Evolutionary conservation across 2,329 filamentous ascomycete species (phyloP).

Genomic region (Colletotrichum endophyticum): DNA sequence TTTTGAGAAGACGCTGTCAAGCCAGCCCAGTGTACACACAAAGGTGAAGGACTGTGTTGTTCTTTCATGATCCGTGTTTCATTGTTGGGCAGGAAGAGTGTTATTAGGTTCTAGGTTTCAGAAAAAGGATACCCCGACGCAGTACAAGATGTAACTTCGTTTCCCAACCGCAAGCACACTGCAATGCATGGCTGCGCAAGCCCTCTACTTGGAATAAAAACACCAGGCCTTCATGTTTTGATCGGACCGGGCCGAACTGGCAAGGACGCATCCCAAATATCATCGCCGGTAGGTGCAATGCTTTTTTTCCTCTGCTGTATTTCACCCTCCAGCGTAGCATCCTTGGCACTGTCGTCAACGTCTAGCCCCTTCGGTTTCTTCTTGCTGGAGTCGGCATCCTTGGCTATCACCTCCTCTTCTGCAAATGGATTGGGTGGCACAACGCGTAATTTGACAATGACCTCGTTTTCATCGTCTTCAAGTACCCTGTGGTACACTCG

Average conservation of each 20-base stretch:
- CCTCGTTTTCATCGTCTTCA: slow-evolving; percentile 32
- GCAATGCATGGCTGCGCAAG: not conserved
- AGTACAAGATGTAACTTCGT: not conserved
- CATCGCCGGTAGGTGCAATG: slow-evolving; percentile 26
- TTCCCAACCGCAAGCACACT: not conserved
- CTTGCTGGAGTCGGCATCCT: slow-evolving; percentile 21
- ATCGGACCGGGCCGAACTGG: not conserved
- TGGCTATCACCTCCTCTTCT: slow-evolving; percentile 11
- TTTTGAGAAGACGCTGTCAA: slow-evolving; percentile 26
- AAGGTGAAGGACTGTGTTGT: not conserved
- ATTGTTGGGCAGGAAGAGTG: not conserved
- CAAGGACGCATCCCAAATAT: not conserved
- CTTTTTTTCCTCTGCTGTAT: slow-evolving; percentile 38
- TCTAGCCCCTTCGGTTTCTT: slow-evolving; percentile 40
- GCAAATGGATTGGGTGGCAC: slow-evolving; percentile 41
- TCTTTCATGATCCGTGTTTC: not conserved
- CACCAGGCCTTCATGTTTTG: not conserved
- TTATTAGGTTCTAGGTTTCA: slow-evolving; percentile 10
- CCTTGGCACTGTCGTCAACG: slow-evolving; percentile 50
- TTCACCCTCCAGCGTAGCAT: slow-evolving; percentile 43
- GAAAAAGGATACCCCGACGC: slow-evolving; percentile 6
- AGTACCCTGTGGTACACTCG: slow-evolving; percentile 57
- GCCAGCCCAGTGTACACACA: not conserved
- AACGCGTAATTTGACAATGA: slow-evolving; percentile 42
- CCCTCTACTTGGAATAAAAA: not conserved